Evolutionary conservation across 176 grass and related monocot genomes (phyloP), one percentile per base, ranked within the genome.

Genomic region (Miscanthus lutarioriparius): DNA sequence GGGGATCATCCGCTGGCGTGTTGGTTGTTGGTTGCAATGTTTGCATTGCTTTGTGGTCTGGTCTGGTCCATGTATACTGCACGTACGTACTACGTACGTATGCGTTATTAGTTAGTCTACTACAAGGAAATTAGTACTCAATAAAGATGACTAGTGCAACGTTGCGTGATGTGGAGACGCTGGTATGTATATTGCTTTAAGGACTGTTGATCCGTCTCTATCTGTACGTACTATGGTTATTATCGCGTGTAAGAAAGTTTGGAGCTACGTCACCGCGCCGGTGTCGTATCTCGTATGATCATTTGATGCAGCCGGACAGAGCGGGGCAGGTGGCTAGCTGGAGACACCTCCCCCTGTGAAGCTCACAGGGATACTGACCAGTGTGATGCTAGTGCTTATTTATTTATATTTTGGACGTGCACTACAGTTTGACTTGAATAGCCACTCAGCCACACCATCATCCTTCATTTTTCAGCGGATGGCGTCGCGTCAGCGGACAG

Each of bases 1-100:
- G 11, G 45, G 36, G 44, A 69, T 10, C 64, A 11, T 58, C 80
- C 22, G 85, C 25, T 81, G 78, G 69, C 16, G 82, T 8, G 26
- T 44, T 59, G 7, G 22, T 30, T 45, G 12, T 35, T 4, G 33
- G 15, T 19, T 51, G 48, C 48, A 51, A 51, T 17, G 48, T 35
- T 35, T 38, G 66, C 53, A 15, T 70, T 62, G 27, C 17, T 27
- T 13, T 38, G 1, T 48, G 45, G 14, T 48, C 3, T 48, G 45
- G 14, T 48, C 3, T 62, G 53, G 4, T 64, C 59, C 10, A 80
- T 49, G 27, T 48, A 75, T 12, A 39, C n/a, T 10, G 33, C 28
- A 32, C 64, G 35, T 9, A n/a, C 10, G 30, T n/a, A 64, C 58
- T 11, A 25, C 22, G 8, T 25, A 25, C 3, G 26, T 26, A 25